Evolutionary conservation across 2,329 filamentous ascomycete genomes (phyloP).

Genomic region (Scytalidium sp.): DNA sequence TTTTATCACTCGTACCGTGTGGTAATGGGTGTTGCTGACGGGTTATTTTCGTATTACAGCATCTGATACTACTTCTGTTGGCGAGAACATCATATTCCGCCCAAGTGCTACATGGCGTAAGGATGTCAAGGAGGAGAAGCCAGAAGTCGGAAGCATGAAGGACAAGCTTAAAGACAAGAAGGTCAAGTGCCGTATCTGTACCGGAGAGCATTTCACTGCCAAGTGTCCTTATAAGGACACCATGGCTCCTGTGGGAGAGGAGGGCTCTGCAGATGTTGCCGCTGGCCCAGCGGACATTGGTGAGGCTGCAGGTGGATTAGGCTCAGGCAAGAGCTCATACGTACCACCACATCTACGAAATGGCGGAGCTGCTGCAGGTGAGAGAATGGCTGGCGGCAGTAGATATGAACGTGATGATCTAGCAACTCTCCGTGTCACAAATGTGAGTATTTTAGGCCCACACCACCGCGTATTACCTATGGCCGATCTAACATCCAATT

Average conservation of each 20-base stretch:
- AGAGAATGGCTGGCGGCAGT: slow-evolving; percentile 73
- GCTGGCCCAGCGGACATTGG: slow-evolving; percentile 43
- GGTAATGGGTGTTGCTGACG: too few species aligned
- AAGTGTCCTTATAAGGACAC: slow-evolving; percentile 99
- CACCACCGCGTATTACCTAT: background rate
- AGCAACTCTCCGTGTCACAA: slow-evolving; percentile 94
- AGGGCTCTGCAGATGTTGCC: slow-evolving; percentile 49
- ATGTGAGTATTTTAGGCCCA: slow-evolving; percentile 61
- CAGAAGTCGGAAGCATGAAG: slow-evolving; percentile 72
- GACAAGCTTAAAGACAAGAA: slow-evolving; percentile 96
- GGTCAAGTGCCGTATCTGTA: slow-evolving; percentile 99
- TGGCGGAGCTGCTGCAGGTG: slow-evolving; percentile 59
- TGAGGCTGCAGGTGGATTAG: slow-evolving; percentile 51
- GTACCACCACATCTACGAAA: slow-evolving; percentile 91
- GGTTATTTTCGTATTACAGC: slow-evolving; percentile 35
- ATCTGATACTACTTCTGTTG: slow-evolving; percentile 85
- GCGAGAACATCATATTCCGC: slow-evolving; percentile 97
- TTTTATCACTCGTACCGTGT: too few species aligned
- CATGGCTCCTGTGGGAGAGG: slow-evolving; percentile 82
- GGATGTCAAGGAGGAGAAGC: slow-evolving; percentile 77
- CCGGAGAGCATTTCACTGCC: slow-evolving; percentile 98
- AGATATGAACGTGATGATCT: slow-evolving; percentile 97
- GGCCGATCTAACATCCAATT: slow-evolving; percentile 14
- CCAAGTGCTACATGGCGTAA: slow-evolving; percentile 93
- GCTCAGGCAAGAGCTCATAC: slow-evolving; percentile 75